Evolutionary conservation across 2,329 filamentous ascomycete species (phyloP).

Genomic region (Cryphonectria parasitica): DNA sequence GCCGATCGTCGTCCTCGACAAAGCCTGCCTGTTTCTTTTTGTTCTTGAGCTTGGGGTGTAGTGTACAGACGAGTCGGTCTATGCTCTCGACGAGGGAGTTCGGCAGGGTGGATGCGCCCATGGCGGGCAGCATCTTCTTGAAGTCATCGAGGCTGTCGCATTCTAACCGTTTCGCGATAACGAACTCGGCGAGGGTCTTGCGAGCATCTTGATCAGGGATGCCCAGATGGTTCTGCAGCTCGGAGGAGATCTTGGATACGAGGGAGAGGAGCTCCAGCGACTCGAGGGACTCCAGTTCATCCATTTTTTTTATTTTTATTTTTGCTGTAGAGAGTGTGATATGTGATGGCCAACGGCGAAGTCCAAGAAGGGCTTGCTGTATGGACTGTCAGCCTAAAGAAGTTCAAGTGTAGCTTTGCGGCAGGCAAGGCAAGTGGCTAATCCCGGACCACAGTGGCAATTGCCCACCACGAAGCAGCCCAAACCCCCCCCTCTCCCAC

Average conservation of each 20-base stretch:
- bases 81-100: constrained; percentile 87
- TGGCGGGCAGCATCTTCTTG: constrained; percentile 71
- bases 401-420: background rate
- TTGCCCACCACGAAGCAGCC: background rate
- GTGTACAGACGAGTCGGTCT: constrained; percentile 82
- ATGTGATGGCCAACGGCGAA: background rate
- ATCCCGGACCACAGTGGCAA: background rate
- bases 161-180: constrained; percentile 87
- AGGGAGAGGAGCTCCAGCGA: constrained; percentile 92
- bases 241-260: constrained; percentile 91
- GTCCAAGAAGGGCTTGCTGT: background rate
- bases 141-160: constrained; percentile 73
- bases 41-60: constrained; percentile 87
- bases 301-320: no score
- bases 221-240: constrained; percentile 91
- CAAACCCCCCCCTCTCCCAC: background rate
- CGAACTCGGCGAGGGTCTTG: constrained; percentile 93
- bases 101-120: constrained; percentile 82
- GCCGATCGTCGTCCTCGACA: constrained; percentile 47
- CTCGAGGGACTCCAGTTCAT: constrained; percentile 85
- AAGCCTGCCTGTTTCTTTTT: constrained; percentile 46
- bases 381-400: background rate
- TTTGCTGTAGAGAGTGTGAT: constrained; percentile 13
- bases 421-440: background rate
- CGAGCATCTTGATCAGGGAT: constrained; percentile 66